Evolutionary conservation across 2,329 filamentous ascomycete species (phyloP).

Genomic region (Apiospora aurea): DNA sequence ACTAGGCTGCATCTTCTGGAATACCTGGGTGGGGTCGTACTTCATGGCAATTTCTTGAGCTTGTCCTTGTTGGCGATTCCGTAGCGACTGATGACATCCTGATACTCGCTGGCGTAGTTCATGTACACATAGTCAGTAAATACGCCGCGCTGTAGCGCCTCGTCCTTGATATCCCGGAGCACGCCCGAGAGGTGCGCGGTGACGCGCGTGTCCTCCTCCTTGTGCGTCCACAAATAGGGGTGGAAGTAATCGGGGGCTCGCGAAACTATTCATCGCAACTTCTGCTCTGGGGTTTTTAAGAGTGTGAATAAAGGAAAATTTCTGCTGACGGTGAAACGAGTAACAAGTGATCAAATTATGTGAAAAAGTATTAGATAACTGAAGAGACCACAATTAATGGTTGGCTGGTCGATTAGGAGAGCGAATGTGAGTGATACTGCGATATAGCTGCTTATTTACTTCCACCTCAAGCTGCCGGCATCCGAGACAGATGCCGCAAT

Average conservation of each 20-base stretch:
- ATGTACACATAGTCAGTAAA: slow-evolving; percentile 31
- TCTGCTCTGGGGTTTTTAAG: no score
- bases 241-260: not conserved
- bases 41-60: not conserved
- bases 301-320: no score
- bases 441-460: not conserved
- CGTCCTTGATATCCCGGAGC: slow-evolving; percentile 31
- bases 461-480: not conserved
- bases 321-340: no score
- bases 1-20: slow-evolving; percentile 3
- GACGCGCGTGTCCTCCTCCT: slow-evolving; percentile 30
- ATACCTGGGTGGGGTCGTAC: slow-evolving; percentile 6
- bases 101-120: slow-evolving; percentile 16
- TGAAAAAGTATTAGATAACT: no score
- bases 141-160: slow-evolving; percentile 27
- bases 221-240: slow-evolving; percentile 35
- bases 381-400: no score
- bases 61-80: not conserved
- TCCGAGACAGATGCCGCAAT: not conserved
- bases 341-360: no score
- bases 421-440: not conserved
- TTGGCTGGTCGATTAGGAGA: no score
- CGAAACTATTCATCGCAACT: no score
- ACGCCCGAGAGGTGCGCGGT: slow-evolving; percentile 26
- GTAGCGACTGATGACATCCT: slow-evolving; percentile 9